Evolutionary conservation across 139 green algal genomes (phyloP).

Genomic region (Tetradesmus obliquus): DNA sequence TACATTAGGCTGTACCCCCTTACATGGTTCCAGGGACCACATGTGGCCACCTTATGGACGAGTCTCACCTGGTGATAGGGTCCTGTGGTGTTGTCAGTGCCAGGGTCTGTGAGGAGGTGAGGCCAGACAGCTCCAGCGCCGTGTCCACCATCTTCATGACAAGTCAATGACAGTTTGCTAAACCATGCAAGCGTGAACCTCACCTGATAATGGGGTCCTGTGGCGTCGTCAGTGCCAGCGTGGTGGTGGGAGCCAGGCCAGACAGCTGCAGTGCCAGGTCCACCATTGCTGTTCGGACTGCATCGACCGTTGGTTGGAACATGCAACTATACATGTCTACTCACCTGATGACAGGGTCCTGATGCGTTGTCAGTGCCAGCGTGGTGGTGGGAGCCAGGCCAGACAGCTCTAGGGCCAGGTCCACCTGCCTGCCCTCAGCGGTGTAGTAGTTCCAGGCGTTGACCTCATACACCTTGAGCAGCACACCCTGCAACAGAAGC

Average conservation of each 20-base stretch:
- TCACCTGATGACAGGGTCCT: slow-evolving; percentile 22
- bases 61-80: too few species aligned
- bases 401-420: slow-evolving; percentile 19
- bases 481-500: slow-evolving; percentile 8
- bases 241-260: too few species aligned
- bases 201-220: background rate
- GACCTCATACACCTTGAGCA: slow-evolving; percentile 35
- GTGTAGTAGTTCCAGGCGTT: slow-evolving; percentile 37
- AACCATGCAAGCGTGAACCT: background rate
- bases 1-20: too few species aligned
- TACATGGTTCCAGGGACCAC: too few species aligned
- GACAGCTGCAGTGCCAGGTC: background rate
- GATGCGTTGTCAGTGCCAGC: background rate
- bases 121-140: too few species aligned
- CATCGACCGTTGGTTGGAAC: background rate
- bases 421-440: background rate
- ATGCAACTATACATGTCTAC: background rate
- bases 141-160: background rate
- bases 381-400: background rate
- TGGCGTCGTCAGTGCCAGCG: too few species aligned
- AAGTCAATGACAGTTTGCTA: background rate
- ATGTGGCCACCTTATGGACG: too few species aligned
- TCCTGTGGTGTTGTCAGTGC: too few species aligned
- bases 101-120: too few species aligned
- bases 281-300: background rate